Percentiles rank a stretch among this genome's conserved stretches.
phyloP scores from a whole-genome alignment of 2,329 filamentous ascomycete genomes.

The Verticillium longisporum region DNA sequence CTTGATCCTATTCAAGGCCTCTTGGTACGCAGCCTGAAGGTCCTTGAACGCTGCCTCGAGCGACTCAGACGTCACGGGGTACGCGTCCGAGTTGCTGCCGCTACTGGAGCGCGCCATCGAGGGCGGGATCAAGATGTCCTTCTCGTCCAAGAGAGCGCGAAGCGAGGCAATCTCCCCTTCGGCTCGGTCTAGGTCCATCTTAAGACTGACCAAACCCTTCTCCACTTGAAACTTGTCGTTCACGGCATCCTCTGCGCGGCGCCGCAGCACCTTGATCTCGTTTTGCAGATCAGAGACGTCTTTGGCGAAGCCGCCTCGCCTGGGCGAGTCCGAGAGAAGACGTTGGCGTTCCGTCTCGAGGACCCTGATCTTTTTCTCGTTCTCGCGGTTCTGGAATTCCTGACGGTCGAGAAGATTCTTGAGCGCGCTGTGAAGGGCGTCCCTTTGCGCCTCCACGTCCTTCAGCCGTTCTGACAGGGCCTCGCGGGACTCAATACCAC shows the following conservation, averaged over 20 bases:
- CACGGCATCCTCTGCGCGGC: slow-evolving; percentile 85
- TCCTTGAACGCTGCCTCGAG: slow-evolving; percentile 69
- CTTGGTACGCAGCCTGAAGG: slow-evolving; percentile 63
- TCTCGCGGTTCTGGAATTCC: slow-evolving; percentile 75
- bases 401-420: slow-evolving; percentile 82
- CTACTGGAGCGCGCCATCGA: slow-evolving; percentile 21
- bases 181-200: slow-evolving; percentile 94
- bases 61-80: slow-evolving; percentile 53
- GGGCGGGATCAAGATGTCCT: slow-evolving; percentile 70
- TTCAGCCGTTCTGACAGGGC: slow-evolving; percentile 73
- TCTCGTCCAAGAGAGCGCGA: slow-evolving; percentile 68
- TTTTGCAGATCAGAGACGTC: slow-evolving; percentile 75
- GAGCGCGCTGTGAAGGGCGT: slow-evolving; percentile 82
- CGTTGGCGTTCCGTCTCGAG: slow-evolving; percentile 74
- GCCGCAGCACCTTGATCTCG: slow-evolving; percentile 78
- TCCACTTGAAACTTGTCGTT: slow-evolving; percentile 96
- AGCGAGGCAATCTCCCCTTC: slow-evolving; percentile 89
- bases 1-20: slow-evolving; percentile 61
- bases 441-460: slow-evolving; percentile 87
- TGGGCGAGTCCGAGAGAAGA: slow-evolving; percentile 61
- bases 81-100: slow-evolving; percentile 12
- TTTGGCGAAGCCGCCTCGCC: slow-evolving; percentile 72
- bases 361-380: slow-evolving; percentile 69
- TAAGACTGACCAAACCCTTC: slow-evolving; percentile 78
- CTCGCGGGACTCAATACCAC: slow-evolving; percentile 51